These are phyloP conservation scores for Chenopodium berlandieri DNA, from an alignment of 148 eudicot genomes.

Conservation along the genomic window DNA sequence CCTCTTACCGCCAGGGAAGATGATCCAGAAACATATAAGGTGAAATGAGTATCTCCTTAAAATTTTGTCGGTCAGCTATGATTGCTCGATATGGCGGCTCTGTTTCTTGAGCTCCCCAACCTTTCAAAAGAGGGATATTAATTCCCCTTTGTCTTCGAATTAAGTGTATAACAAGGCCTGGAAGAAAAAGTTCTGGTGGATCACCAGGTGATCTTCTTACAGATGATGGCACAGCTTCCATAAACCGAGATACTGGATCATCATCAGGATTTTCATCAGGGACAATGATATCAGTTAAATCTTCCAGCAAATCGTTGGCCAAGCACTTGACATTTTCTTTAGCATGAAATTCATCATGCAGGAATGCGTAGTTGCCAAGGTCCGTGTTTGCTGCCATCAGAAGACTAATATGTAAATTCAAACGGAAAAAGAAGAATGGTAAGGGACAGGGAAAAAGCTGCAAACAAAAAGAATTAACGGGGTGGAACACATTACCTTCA, in stretches of 20 bases:
- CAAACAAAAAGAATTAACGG: not conserved
- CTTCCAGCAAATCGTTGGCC: conserved; percentile 24
- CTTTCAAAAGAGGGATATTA: conserved; percentile 38
- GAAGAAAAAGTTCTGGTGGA: conserved; percentile 59
- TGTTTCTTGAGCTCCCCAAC: conserved; percentile 39
- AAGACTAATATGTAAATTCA: not conserved
- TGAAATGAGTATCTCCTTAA: conserved; percentile 65
- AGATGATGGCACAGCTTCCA: conserved; percentile 49
- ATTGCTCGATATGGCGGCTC: conserved; percentile 49
- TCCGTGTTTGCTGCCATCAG: conserved; percentile 14
- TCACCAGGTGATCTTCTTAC: conserved; percentile 32
- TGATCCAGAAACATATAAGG: conserved; percentile 82
- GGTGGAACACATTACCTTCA: conserved; percentile 16
- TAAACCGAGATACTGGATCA: conserved; percentile 50
- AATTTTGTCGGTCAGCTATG: conserved; percentile 55
- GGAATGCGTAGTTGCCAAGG: conserved; percentile 29
- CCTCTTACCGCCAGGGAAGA: conserved; percentile 72
- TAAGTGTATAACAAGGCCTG: conserved; percentile 61
- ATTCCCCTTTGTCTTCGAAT: conserved; percentile 39
- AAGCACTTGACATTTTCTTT: conserved; percentile 20
- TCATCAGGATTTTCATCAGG: conserved; percentile 18
- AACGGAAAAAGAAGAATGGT: not conserved
- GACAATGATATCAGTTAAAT: conserved; percentile 29
- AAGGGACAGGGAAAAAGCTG: not conserved
- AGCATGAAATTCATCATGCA: conserved; percentile 20